Conservation (phyloP, 2,329 filamentous ascomycete species). For the Chalara sp. region DNA sequence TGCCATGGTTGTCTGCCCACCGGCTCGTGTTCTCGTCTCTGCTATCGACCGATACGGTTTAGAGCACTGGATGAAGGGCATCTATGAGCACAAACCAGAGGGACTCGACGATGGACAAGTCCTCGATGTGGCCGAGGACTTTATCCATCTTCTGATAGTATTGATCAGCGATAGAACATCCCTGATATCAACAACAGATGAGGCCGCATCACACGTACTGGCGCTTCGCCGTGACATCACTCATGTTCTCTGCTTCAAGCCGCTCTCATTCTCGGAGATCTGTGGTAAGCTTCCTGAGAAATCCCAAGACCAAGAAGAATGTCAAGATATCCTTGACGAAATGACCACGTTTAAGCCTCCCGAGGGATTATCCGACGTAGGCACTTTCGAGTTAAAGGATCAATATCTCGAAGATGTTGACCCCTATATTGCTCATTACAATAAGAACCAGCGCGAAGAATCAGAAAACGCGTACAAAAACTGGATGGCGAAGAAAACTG, state of each 20-base stretch:
- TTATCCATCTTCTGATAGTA: constrained; percentile 88
- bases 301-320: constrained; percentile 82
- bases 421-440: constrained; percentile 93
- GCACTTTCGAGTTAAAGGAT: constrained; percentile 86
- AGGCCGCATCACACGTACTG: constrained; percentile 56
- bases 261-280: constrained; percentile 89
- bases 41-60: constrained; percentile 90
- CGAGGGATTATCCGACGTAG: constrained; percentile 85
- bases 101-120: constrained; percentile 83
- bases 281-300: constrained; percentile 81
- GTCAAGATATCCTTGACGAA: constrained; percentile 74
- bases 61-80: constrained; percentile 76
- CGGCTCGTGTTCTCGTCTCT: constrained; percentile 76
- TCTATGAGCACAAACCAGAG: constrained; percentile 65
- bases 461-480: constrained; percentile 84
- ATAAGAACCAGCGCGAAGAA: constrained; percentile 94
- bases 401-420: constrained; percentile 85
- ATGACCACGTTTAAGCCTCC: constrained; percentile 87
- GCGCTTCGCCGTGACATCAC: constrained; percentile 84
- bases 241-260: constrained; percentile 93
- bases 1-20: constrained; percentile 78
- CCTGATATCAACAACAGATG: constrained; percentile 62
- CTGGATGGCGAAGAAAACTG: constrained; percentile 80
- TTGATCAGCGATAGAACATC: constrained; percentile 83
- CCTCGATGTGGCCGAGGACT: constrained; percentile 90